Conservation (phyloP, 2,329 filamentous ascomycete genomes). For the Aspergillus neoniger region DNA sequence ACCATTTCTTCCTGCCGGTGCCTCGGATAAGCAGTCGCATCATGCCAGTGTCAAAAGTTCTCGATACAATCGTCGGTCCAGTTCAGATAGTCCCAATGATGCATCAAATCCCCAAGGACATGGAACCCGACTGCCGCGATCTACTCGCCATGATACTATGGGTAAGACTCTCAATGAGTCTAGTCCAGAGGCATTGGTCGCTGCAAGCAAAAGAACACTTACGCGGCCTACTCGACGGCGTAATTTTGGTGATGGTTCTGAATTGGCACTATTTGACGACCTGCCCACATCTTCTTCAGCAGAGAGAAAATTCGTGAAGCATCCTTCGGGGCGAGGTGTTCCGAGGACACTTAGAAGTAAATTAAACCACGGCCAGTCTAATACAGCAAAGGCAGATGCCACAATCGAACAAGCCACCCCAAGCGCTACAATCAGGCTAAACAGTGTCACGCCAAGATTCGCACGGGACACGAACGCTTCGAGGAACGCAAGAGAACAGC, state of each 20-base stretch:
- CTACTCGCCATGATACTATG: constrained; percentile 52
- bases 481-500: constrained; percentile 64
- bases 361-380: constrained; percentile 47
- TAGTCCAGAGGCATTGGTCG: constrained; percentile 53
- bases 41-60: constrained; percentile 72
- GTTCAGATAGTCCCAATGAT: constrained; percentile 70
- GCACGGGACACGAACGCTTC: constrained; percentile 68
- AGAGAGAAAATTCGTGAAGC: constrained; percentile 81
- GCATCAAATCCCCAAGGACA: constrained; percentile 45
- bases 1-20: constrained; percentile 79
- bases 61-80: constrained; percentile 74
- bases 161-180: constrained; percentile 48
- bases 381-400: constrained; percentile 33
- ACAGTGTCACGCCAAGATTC: constrained; percentile 61
- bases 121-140: constrained; percentile 42
- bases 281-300: constrained; percentile 80
- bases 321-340: constrained; percentile 68
- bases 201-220: constrained; percentile 67
- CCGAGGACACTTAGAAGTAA: constrained; percentile 62
- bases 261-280: constrained; percentile 92
- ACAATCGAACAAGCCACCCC: constrained; percentile 61
- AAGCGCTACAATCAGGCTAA: constrained; percentile 52
- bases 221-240: constrained; percentile 70
- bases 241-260: constrained; percentile 87
- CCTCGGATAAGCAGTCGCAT: constrained; percentile 72